Conservation (phyloP, 805 yeast genomes). For the Lipomyces yamadae region DNA sequence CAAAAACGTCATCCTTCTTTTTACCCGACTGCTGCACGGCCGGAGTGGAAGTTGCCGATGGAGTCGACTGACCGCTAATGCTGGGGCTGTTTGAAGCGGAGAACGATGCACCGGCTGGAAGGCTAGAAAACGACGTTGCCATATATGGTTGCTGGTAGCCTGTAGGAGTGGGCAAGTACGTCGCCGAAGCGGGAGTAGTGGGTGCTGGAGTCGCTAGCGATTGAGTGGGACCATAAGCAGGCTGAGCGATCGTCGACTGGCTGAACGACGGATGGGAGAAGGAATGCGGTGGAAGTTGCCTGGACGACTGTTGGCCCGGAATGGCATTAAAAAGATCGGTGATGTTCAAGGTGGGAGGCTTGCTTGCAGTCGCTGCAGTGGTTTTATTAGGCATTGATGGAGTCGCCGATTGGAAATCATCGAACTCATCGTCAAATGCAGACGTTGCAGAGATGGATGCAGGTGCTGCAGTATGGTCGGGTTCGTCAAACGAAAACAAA, state of each 20-base stretch:
- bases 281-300: conserved; percentile 3
- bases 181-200: not conserved
- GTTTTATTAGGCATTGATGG: conserved; percentile 35
- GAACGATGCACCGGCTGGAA: not conserved
- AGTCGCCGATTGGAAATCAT: conserved; percentile 64
- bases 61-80: conserved; percentile 13
- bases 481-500: conserved; percentile 39
- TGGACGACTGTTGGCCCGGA: not conserved
- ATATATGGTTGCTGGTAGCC: not conserved
- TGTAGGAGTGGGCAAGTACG: conserved; percentile 7
- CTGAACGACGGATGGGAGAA: conserved; percentile 15
- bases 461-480: conserved; percentile 14
- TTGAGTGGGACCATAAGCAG: not conserved
- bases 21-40: not conserved
- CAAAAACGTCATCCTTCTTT: conserved; percentile 47
- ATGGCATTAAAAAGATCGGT: conserved; percentile 43
- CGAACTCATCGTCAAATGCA: conserved; percentile 49
- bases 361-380: conserved; percentile 37
- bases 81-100: not conserved
- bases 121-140: not conserved
- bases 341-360: conserved; percentile 44
- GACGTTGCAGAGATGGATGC: conserved; percentile 21
- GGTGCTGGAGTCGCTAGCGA: not conserved
- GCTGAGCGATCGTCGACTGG: conserved; percentile 17
- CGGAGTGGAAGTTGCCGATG: conserved; percentile 34